Evolutionary conservation across 768 basidiomycete species (phyloP).

Genomic region (Termitomyces sp.): DNA sequence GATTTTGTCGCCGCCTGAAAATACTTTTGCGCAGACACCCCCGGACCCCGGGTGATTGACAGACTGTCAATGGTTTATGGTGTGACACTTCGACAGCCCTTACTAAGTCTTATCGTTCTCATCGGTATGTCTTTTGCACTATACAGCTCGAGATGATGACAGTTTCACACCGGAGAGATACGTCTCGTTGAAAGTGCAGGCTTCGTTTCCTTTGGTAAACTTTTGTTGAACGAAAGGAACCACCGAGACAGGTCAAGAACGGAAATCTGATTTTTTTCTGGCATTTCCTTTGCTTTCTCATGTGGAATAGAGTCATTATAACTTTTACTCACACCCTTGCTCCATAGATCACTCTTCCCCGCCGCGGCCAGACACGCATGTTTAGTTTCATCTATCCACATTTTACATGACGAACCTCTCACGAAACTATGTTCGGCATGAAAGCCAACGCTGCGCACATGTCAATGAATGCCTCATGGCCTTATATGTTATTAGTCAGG

Average conservation of each 20-base stretch:
- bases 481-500: not conserved
- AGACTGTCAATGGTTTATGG: not conserved
- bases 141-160: slow-evolving; percentile 33
- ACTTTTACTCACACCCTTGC: not conserved
- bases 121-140: not conserved
- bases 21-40: too few species aligned
- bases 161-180: slow-evolving; percentile 29
- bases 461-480: not conserved
- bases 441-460: not conserved
- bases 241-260: slow-evolving; percentile 44
- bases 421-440: not conserved
- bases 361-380: not conserved
- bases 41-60: not conserved
- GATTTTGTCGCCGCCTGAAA: too few species aligned
- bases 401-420: too few species aligned
- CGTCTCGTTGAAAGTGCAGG: slow-evolving; percentile 34
- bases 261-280: slow-evolving; percentile 49
- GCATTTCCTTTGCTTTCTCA: not conserved
- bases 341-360: not conserved
- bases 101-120: not conserved
- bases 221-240: slow-evolving; percentile 34
- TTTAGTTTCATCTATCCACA: not conserved
- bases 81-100: not conserved
- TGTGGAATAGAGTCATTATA: not conserved
- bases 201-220: slow-evolving; percentile 35